Base-by-base conservation (phyloP, 176 grass and related monocot genomes). In the Thalia dealbata region DNA sequence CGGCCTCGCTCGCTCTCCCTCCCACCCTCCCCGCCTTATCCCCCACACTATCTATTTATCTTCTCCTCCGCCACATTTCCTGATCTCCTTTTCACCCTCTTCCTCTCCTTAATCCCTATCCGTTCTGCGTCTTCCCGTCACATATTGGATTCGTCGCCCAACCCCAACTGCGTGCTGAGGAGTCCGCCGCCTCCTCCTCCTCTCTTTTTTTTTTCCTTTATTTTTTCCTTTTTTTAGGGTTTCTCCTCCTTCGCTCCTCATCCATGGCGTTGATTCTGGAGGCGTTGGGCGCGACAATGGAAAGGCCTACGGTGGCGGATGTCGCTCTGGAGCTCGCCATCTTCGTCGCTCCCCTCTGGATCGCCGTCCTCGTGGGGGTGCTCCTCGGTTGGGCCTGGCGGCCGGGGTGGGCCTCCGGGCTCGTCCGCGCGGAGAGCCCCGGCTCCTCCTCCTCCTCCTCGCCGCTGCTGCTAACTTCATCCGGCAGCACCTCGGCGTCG, bases 301-400 rank as follows among this genome's bases (percentile, higher is more conserved):
- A 65, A 24, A 72, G 90, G 22, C 85, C 90, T 13, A 83, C 78
- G 50, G 32, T 92, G 14, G 80, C 64, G 22, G 84, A 76, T 13
- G 79, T 83, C 14, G 70, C 83, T 1, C n/a, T 79, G 16, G 93
- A 96, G 80, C 78, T 96, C 25, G 82, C 84, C 3, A 26, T 50
- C 11, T 69, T 92, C 26, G 79, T 83, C 41, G 76, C 89, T 44
- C 89, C 87, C 44, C 80, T 97, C 42, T 92, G 87, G 83, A 68
- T 92, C 73, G 93, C 93, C 12, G 79, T 81, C 0, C 73, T 92
- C 60, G 71, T 80, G 0, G 93, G 93, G 7, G 75, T 97, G 38
- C 69, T 97, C 62, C 8, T 92, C 21, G 93, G 93, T 1, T 97
- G 93, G 93, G 89, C 79, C 0, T 97, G 93, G 93, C 86, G 87